Conservation (phyloP, 1,284 basidiomycete genomes). For the Golubevia sp. region DNA sequence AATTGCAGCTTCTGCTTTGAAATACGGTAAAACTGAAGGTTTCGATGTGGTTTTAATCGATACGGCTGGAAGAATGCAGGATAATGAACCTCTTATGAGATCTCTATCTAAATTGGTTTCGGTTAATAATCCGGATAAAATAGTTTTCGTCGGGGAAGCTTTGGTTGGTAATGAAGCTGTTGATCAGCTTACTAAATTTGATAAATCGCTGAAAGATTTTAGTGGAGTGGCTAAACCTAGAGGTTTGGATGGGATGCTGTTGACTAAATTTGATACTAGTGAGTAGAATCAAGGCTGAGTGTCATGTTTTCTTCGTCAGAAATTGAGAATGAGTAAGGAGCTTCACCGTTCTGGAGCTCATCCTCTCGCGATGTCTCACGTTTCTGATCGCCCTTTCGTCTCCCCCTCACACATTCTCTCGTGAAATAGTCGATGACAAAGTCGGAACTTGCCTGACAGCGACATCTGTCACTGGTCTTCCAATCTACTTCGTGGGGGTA, state of each 20-base stretch:
- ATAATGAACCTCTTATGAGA: conserved; percentile 61
- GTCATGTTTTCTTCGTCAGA: neutral
- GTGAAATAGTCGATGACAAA: conserved; percentile 37
- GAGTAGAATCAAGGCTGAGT: neutral
- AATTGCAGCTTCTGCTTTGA: conserved; percentile 91
- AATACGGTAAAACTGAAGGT: conserved; percentile 41
- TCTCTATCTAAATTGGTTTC: conserved; percentile 56
- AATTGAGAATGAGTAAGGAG: neutral
- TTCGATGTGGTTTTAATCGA: conserved; percentile 60
- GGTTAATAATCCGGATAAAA: conserved; percentile 57
- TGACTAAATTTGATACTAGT: conserved; percentile 59
- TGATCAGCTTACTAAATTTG: conserved; percentile 56
- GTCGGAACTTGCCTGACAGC: conserved; percentile 56
- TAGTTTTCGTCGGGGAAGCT: conserved; percentile 60
- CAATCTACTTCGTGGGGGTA: conserved; percentile 57
- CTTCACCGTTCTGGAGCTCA: neutral
- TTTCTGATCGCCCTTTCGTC: neutral
- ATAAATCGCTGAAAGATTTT: conserved; percentile 55
- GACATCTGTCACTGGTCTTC: conserved; percentile 53
- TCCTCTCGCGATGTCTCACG: neutral
- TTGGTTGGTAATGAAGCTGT: conserved; percentile 61
- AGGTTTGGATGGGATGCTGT: conserved; percentile 54
- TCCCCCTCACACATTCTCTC: neutral
- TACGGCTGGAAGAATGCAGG: conserved; percentile 60
- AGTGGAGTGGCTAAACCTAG: conserved; percentile 49